A percentile compares a stretch with the other conserved stretches of the same genome.
Evolutionary conservation across 2,329 filamentous ascomycete genomes (phyloP).

Genomic region (Xylariaceae sp.): DNA sequence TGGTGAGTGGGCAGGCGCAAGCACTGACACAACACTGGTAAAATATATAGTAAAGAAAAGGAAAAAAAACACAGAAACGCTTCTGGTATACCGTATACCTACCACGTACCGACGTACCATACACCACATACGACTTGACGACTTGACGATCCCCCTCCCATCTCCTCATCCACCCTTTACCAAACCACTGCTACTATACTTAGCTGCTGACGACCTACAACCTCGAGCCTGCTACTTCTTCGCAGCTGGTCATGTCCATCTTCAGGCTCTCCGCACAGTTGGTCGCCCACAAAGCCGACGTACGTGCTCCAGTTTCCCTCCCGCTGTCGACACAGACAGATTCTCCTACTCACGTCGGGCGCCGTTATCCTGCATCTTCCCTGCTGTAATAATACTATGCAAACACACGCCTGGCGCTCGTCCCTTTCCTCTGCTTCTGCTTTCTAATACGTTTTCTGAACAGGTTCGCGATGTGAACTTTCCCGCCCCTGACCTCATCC

Average conservation of each 20-base stretch:
- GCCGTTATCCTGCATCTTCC: neutral
- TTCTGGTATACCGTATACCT: neutral
- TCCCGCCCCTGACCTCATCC: constrained; percentile 62
- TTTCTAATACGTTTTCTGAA: constrained; percentile 8
- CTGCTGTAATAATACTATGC: neutral
- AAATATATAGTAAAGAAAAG: no score
- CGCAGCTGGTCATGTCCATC: constrained; percentile 55
- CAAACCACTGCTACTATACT: neutral
- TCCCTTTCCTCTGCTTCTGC: neutral
- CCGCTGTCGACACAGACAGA: constrained; percentile 3
- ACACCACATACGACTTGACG: no score
- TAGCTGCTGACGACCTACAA: neutral
- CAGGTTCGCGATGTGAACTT: constrained; percentile 86
- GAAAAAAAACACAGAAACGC: no score
- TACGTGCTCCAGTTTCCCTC: constrained; percentile 41
- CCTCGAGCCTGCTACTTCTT: neutral
- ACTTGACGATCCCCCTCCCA: neutral
- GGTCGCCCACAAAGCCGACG: constrained; percentile 87
- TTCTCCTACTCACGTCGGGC: neutral
- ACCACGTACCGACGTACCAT: no score
- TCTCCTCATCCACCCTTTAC: neutral
- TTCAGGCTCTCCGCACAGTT: constrained; percentile 93
- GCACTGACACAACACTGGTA: neutral
- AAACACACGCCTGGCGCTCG: neutral
- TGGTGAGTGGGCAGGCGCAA: neutral